Evolutionary conservation across 2,329 filamentous ascomycete species (phyloP).

Genomic region (Phyllosticta paracitricarpa): DNA sequence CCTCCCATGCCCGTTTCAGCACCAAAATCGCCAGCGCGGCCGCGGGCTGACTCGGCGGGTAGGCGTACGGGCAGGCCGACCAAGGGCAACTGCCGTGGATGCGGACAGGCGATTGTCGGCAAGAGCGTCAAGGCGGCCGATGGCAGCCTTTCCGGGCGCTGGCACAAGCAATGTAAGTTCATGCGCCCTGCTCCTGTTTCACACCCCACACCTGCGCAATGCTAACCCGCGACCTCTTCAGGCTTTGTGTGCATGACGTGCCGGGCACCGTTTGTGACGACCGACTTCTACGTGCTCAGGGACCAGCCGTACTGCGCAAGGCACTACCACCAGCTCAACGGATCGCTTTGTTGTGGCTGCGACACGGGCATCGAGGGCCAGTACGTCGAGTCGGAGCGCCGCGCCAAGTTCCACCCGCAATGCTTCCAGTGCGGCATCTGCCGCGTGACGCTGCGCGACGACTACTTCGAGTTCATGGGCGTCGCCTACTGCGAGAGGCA

Average conservation of each 20-base stretch:
- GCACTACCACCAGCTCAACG: constrained; percentile 88
- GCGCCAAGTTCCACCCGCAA: constrained; percentile 71
- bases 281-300: constrained; percentile 84
- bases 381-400: constrained; percentile 73
- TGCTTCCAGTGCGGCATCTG: constrained; percentile 85
- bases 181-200: neutral
- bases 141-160: constrained; percentile 81
- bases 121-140: constrained; percentile 93
- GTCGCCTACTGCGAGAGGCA: constrained; percentile 79
- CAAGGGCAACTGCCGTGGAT: constrained; percentile 76
- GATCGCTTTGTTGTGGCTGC: constrained; percentile 73
- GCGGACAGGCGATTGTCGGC: constrained; percentile 65
- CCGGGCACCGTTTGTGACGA: constrained; percentile 66
- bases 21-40: constrained; percentile 9
- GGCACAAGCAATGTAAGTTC: constrained; percentile 69
- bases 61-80: constrained; percentile 16
- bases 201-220: neutral
- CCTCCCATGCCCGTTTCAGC: constrained; percentile 7
- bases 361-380: constrained; percentile 83
- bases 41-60: constrained; percentile 11
- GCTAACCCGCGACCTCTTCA: constrained; percentile 9
- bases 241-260: constrained; percentile 81
- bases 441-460: constrained; percentile 60
- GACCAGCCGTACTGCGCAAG: constrained; percentile 84
- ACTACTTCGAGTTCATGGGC: constrained; percentile 84